Percentiles rank a stretch among this genome's conserved stretches.
These are phyloP conservation scores for Stemphylium lycopersici DNA, from an alignment of 2,329 filamentous ascomycete species.

Conservation along the genomic window DNA sequence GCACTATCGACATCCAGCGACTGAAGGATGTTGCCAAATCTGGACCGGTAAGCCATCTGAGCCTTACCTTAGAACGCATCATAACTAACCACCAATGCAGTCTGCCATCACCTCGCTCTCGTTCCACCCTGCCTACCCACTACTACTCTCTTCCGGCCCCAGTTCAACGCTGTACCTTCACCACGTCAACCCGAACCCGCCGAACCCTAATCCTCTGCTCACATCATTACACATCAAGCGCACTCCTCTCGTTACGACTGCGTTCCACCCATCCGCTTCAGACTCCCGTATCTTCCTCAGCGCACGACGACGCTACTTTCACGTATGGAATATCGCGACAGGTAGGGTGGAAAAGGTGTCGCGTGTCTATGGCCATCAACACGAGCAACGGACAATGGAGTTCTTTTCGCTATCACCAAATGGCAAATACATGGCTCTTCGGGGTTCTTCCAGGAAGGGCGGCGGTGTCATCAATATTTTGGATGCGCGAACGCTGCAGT, in stretches of 20 bases:
- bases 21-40: conserved; percentile 82
- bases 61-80: background rate
- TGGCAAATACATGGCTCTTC: conserved; percentile 82
- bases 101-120: conserved; percentile 81
- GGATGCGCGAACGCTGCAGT: conserved; percentile 80
- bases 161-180: conserved; percentile 87
- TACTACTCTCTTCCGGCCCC: conserved; percentile 87
- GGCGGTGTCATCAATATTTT: conserved; percentile 89
- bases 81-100: conserved; percentile 31
- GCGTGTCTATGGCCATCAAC: conserved; percentile 73
- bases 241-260: conserved; percentile 82
- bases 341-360: conserved; percentile 84
- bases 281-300: conserved; percentile 86
- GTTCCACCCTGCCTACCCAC: conserved; percentile 87
- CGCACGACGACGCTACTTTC: conserved; percentile 87
- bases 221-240: conserved; percentile 86
- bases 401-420: conserved; percentile 85
- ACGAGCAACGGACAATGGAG: conserved; percentile 91
- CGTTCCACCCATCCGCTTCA: conserved; percentile 71
- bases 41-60: conserved; percentile 63
- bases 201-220: conserved; percentile 83
- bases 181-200: conserved; percentile 78
- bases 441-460: conserved; percentile 80
- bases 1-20: conserved; percentile 88
- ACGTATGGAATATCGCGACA: conserved; percentile 86